phyloP scores from a whole-genome alignment of 2,329 filamentous ascomycete genomes.

The Xylaria sp. region DNA sequence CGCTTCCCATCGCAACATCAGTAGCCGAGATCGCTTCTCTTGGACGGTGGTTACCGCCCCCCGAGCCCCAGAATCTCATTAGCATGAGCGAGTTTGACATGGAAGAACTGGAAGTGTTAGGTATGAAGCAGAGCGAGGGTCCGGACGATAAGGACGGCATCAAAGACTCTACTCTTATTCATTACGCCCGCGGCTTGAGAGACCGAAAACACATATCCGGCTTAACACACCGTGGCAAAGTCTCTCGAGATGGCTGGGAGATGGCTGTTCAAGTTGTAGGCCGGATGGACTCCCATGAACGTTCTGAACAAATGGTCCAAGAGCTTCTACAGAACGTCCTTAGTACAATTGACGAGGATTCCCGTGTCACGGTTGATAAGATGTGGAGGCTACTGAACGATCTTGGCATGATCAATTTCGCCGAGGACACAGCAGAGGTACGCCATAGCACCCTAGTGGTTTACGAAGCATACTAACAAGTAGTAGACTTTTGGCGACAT shows the following conservation, averaged over 20 bases:
- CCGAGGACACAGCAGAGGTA: slow-evolving; percentile 85
- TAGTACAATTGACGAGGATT: slow-evolving; percentile 69
- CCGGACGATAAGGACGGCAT: slow-evolving; percentile 71
- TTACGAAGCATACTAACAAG: slow-evolving; percentile 42
- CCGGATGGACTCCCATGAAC: slow-evolving; percentile 77
- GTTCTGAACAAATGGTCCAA: slow-evolving; percentile 78
- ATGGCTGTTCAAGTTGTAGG: slow-evolving; percentile 84
- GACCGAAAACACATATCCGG: slow-evolving; percentile 61
- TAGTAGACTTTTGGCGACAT: slow-evolving; percentile 84
- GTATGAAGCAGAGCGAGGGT: slow-evolving; percentile 65
- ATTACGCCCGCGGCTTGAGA: slow-evolving; percentile 77
- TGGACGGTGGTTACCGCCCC: slow-evolving; percentile 80
- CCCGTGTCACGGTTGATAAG: slow-evolving; percentile 79
- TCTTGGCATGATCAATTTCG: slow-evolving; percentile 81
- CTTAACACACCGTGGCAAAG: slow-evolving; percentile 45
- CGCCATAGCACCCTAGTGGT: slow-evolving; percentile 44
- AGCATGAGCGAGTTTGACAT: slow-evolving; percentile 76
- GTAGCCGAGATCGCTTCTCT: slow-evolving; percentile 86
- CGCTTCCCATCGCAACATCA: slow-evolving; percentile 78
- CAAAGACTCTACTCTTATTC: slow-evolving; percentile 81
- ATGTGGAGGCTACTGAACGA: slow-evolving; percentile 81
- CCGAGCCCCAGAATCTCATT: slow-evolving; percentile 62
- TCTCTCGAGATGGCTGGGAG: slow-evolving; percentile 82
- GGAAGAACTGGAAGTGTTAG: slow-evolving; percentile 86
- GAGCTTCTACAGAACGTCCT: slow-evolving; percentile 76